Evolutionary conservation across 2,329 filamentous ascomycete species (phyloP).

Genomic region (Didymella glomerata): DNA sequence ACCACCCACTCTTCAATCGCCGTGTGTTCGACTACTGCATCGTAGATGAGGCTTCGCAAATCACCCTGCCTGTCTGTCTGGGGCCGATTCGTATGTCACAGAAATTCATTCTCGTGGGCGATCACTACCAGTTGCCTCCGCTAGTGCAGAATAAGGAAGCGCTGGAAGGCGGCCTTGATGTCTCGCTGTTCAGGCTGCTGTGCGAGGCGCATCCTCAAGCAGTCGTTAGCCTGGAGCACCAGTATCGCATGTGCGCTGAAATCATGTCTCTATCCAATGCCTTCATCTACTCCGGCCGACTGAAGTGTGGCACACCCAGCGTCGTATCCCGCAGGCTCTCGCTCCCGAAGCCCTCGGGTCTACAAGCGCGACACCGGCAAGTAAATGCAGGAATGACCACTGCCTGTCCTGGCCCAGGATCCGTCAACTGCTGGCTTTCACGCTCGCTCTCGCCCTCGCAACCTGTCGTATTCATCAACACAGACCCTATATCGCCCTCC

Average conservation of each 20-base stretch:
- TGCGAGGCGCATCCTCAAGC: conserved; percentile 87
- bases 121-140: conserved; percentile 95
- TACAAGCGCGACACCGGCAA: conserved; percentile 47
- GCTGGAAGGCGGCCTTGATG: conserved; percentile 82
- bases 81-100: conserved; percentile 92
- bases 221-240: conserved; percentile 90
- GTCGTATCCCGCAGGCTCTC: conserved; percentile 74
- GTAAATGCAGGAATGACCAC: conserved; percentile 18
- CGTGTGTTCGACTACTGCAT: conserved; percentile 97
- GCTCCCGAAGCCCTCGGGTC: conserved; percentile 62
- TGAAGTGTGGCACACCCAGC: conserved; percentile 85
- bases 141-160: conserved; percentile 93
- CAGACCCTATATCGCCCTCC: conserved; percentile 72
- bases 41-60: conserved; percentile 96
- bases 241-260: conserved; percentile 98
- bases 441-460: conserved; percentile 73
- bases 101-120: conserved; percentile 93
- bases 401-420: conserved; percentile 61
- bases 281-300: conserved; percentile 87
- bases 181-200: conserved; percentile 91
- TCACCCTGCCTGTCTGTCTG: conserved; percentile 92
- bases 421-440: conserved; percentile 74
- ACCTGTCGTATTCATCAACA: conserved; percentile 89
- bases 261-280: conserved; percentile 94
- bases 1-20: conserved; percentile 85